Base-by-base conservation (phyloP, 2,329 filamentous ascomycete genomes). In the Colletotrichum truncatum region DNA sequence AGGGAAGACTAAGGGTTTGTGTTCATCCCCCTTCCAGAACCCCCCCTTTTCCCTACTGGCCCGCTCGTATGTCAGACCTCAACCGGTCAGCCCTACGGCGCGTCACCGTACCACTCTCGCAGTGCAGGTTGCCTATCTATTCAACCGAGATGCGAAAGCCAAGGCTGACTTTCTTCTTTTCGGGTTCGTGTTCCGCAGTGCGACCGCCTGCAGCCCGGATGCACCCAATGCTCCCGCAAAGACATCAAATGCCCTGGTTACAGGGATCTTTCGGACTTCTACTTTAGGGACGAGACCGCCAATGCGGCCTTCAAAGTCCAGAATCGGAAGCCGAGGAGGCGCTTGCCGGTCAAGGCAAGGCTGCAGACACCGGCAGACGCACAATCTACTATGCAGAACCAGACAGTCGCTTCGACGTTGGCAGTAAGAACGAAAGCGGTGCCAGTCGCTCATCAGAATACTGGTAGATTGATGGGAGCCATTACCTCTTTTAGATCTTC, bases 171-270 rank as follows among this genome's bases (percentile, higher is more conserved):
- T 41, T 45, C 14, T 59, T 45, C 11, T 38, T 61, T 18, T 36
- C 28, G 38, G 10, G 2, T 28, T 52, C 23, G 9, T 16, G 36
- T 61, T 39, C 14, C 39, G 6, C 38, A 74, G 73, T 74, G 73
- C 30, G 71, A 74, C 41, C 71, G 71, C 4, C 56, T 68, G 12
- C 67, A 70, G 28, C 48, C 69, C 11, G 67, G 69, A 21, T 74
- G 73, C 52, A 67, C 71, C 16, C 73, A 73, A 53, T 74, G 73
- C 64, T 64, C 52, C n/a, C 72, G 73, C 32, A 73, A 74, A 52
- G 66, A 68, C 18, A 68, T 71, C 25, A 18, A 36, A 6, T 74
- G 73, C 25, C 63, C 68, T 2, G 73, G 72, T 23, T 74, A 74
- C 46, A 68, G 70, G 39, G 70, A 74, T 67, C 62, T 70, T 5